Conservation (phyloP, 345 rosid genomes). For the Sisymbrium irio region DNA sequence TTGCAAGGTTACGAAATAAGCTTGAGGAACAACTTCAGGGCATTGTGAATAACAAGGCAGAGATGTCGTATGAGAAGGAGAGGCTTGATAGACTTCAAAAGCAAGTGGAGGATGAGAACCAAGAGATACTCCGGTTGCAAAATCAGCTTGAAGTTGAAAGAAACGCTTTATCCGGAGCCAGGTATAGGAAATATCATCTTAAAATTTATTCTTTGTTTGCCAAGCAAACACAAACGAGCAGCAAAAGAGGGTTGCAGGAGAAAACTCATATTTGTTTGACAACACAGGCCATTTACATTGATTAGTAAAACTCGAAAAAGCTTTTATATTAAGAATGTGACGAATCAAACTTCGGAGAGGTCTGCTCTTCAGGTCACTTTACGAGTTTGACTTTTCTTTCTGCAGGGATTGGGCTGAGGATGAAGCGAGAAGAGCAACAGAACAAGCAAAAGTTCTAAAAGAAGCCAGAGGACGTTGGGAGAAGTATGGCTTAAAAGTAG, state of each 20-base stretch:
- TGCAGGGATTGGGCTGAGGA: conserved; percentile 94
- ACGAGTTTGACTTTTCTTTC: not conserved
- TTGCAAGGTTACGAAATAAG: conserved; percentile 61
- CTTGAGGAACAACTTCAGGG: conserved; percentile 74
- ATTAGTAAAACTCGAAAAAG: not conserved
- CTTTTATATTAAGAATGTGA: not conserved
- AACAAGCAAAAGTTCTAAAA: conserved; percentile 72
- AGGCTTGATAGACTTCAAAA: conserved; percentile 56
- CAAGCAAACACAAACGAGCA: not conserved
- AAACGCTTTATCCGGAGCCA: conserved; percentile 84
- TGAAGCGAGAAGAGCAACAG: conserved; percentile 83
- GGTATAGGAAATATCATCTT: conserved; percentile 42
- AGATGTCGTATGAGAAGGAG: conserved; percentile 78
- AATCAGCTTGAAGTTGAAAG: conserved; percentile 80
- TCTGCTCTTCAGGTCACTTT: not conserved
- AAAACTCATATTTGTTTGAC: not conserved
- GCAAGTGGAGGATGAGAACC: conserved; percentile 71
- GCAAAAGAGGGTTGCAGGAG: not conserved
- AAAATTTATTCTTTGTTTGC: not conserved
- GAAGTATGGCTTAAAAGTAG: conserved; percentile 76
- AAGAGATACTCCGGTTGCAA: conserved; percentile 65
- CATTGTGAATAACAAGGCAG: conserved; percentile 62
- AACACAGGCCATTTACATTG: not conserved
- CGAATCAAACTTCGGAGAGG: not conserved
- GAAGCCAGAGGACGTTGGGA: conserved; percentile 93